Evolutionary conservation across 1,139 yeast genomes (phyloP).

Genomic region (Yarrowia galli): DNA sequence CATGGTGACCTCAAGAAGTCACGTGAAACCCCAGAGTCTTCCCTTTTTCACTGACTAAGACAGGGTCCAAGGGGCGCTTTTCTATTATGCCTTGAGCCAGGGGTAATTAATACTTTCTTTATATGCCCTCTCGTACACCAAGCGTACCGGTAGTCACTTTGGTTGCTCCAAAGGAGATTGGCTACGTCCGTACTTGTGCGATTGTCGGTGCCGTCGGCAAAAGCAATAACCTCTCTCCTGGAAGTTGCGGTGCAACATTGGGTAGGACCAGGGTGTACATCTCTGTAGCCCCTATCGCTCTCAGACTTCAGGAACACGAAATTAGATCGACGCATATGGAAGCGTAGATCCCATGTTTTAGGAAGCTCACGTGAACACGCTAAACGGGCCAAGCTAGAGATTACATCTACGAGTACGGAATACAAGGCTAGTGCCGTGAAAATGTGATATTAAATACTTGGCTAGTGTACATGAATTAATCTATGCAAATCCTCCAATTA

Average conservation of each 20-base stretch:
- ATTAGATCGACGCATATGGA: slow-evolving; percentile 19
- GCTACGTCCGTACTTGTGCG: too few relatives aligned
- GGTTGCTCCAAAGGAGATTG: too few relatives aligned
- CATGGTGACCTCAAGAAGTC: too few relatives aligned
- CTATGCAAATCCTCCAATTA: not conserved
- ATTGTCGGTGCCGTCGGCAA: too few relatives aligned
- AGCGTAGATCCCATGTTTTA: not conserved
- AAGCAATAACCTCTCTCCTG: not conserved
- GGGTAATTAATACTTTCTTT: not conserved
- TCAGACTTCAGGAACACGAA: not conserved
- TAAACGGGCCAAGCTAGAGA: not conserved
- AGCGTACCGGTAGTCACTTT: too few relatives aligned
- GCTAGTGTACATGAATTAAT: not conserved
- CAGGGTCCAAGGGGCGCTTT: not conserved
- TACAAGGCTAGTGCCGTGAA: too few relatives aligned
- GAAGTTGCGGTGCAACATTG: too few relatives aligned
- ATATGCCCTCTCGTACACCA: too few relatives aligned
- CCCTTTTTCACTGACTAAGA: not conserved
- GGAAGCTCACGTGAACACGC: not conserved
- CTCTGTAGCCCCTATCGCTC: too few relatives aligned
- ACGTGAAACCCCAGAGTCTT: not conserved
- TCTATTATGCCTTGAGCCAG: not conserved
- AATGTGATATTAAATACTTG: not conserved
- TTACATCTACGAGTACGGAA: too few relatives aligned
- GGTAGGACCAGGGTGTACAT: too few relatives aligned